Conservation (phyloP, 2,329 filamentous ascomycete species). For the Chrysosporium queenslandicum region DNA sequence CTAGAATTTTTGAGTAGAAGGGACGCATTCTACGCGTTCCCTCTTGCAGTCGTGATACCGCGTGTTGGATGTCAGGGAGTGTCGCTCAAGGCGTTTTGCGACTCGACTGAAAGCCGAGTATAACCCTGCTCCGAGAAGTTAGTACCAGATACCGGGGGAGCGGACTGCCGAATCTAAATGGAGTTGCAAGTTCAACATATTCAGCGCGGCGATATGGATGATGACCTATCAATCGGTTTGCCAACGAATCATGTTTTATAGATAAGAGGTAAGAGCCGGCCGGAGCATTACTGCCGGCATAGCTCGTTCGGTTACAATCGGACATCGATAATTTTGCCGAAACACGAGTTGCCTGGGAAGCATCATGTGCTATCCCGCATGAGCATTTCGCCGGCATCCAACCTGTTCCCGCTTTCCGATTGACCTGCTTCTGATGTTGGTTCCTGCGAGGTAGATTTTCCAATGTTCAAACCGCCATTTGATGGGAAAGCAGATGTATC, state of each 20-base stretch:
- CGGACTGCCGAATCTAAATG: not conserved
- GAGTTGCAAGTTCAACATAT: not conserved
- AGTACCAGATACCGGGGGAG: not conserved
- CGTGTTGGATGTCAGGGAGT: no score
- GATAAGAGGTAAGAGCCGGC: not conserved
- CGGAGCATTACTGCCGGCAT: not conserved
- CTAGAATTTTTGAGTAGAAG: not conserved
- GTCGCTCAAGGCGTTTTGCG: not conserved
- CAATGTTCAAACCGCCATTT: no score
- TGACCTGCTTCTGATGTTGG: no score
- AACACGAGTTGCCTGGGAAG: not conserved
- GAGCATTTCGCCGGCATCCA: not conserved
- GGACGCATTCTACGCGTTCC: not conserved
- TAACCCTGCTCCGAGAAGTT: not conserved
- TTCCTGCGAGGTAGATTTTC: no score
- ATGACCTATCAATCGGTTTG: no score
- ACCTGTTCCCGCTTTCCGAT: no score
- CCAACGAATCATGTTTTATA: not conserved
- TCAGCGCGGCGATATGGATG: not conserved
- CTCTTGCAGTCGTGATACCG: not conserved
- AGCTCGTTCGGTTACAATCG: not conserved
- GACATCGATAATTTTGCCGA: not conserved
- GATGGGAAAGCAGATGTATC: no score
- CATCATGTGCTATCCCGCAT: not conserved
- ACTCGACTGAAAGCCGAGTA: not conserved